Base-by-base conservation (phyloP, 371 early-diverging fungal species). In the Blakeslea trispora region DNA sequence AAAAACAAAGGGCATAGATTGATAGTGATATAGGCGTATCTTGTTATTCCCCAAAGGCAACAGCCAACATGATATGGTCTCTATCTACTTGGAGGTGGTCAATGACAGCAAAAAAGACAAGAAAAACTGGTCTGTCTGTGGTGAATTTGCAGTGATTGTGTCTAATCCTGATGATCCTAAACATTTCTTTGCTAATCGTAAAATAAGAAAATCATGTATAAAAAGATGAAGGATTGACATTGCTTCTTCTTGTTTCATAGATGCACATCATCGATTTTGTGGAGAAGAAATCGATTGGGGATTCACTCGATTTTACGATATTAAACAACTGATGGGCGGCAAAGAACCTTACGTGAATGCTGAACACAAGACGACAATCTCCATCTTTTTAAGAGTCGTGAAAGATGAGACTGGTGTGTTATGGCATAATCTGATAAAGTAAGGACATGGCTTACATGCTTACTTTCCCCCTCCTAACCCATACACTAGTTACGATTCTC, bases 341-440 rank as follows among this genome's bases (percentile, higher is more conserved):
- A 61, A 61, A 45, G 55, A 61, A 31, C 85, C 90, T 44, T 51
- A 63, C 21, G 68, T 75, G 11, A 83, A 57, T 8, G 17, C 55
- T 14, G 66, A 88, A 43, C 83, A 91, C 40, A 61, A 71, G 28
- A 77, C 85, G 11, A 68, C 77, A 21, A 77, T 96, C 56, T 81
- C 86, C 3, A 92, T 90, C 3, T 86, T 85, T 60, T 81, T 97
- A 47, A 82, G 91, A 43, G 81, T 92, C 43, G 80, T 93, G 50
- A 81, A 91, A 57, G 98, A 97, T 68, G 87, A 89, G 23, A 92
- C 92, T 28, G 97, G 97, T 32, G 91, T 91, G 5, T 79, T 98
- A 40, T 98, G 97, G 97, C 94, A 95, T 73, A 92, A 89, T 63
- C 92, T 95, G 64, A 69, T 81, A 55, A 86, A 94, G 89, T 93